phyloP scores from a whole-genome alignment of 495 filamentous ascomycete species.

The Chaetomium fimeti region DNA sequence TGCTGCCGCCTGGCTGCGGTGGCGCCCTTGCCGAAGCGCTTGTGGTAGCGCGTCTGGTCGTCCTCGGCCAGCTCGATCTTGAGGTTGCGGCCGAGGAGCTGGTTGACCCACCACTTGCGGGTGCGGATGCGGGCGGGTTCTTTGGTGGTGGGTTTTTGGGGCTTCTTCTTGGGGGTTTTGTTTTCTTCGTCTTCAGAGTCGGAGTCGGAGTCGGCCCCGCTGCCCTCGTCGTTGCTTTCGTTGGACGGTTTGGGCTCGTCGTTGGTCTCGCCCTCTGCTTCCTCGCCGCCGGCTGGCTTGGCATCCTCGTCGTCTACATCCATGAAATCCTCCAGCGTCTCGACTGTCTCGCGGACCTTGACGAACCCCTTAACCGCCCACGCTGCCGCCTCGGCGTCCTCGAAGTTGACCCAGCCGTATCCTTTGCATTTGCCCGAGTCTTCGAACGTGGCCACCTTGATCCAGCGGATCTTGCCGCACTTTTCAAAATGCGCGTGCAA shows the following conservation, averaged over 20 bases:
- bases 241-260: constrained; percentile 40
- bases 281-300: constrained; percentile 33
- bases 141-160: constrained; percentile 21
- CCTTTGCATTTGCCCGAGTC: constrained; percentile 98
- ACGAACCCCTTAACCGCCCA: constrained; percentile 81
- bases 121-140: constrained; percentile 54
- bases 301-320: constrained; percentile 50
- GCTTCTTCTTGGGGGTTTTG: constrained; percentile 14
- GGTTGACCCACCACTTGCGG: constrained; percentile 78
- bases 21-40: constrained; percentile 77
- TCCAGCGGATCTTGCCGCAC: constrained; percentile 74
- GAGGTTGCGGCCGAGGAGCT: constrained; percentile 70
- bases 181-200: too few species aligned
- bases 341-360: constrained; percentile 56
- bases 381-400: constrained; percentile 67
- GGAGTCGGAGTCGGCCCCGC: background rate
- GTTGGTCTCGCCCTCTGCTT: constrained; percentile 46
- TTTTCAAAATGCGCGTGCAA: constrained; percentile 74
- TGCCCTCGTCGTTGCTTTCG: constrained; percentile 11
- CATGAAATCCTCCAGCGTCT: constrained; percentile 57
- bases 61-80: constrained; percentile 94
- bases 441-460: constrained; percentile 91
- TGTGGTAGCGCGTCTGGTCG: constrained; percentile 79
- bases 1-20: constrained; percentile 18
- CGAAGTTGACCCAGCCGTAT: constrained; percentile 91